Base-by-base conservation (phyloP, 2,329 filamentous ascomycete species). In the Neonectria ditissima region DNA sequence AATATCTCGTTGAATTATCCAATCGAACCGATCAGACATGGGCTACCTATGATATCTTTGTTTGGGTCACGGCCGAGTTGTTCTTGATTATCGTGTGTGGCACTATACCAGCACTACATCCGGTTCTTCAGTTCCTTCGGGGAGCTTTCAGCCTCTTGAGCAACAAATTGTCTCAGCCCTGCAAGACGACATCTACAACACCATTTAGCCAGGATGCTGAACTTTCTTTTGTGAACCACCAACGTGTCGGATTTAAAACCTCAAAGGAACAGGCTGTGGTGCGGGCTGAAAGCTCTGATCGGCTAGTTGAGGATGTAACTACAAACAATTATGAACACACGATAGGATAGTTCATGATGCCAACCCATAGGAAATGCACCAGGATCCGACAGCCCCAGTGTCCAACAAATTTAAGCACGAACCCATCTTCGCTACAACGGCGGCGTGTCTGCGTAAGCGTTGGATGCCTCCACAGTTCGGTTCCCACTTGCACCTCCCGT, bases 41-140 rank as follows among this genome's bases (percentile, higher is more conserved):
- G 68, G 65, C 69, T 14, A 69, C 65, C 10, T 69, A 67, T 41
- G 45, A 68, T 55, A 68, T 72, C 20, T 69, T 70, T 10, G 64
- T 66, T 37, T 72, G 67, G 68, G 65, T 68, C 20, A 70, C 69
- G 0, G 68, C 55, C 43, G 69, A 72, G 62, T 58, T 72, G 16
- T 72, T 72, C 58, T 57, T 72, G 47, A 69, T 72, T 62, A 69
- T 72, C 47, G 63, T 72, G 11, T 72, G 69, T 44, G 63, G 68
- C 32, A 65, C 66, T 1, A 58, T 70, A 11, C 69, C 69, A 8
- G 66, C 67, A 13, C 55, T 72, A 11, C 63, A 65, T 20, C 56
- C 64, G 4, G 61, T 71, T 20, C 54, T 71, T 11, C 39, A 22
- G n/a, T 9, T 43, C 7, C 11, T 43, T 2, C 39, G 39, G 11